Evolutionary conservation across 1,139 yeast genomes (phyloP).

Genomic region (Kurtzmaniella quercitrusa): DNA sequence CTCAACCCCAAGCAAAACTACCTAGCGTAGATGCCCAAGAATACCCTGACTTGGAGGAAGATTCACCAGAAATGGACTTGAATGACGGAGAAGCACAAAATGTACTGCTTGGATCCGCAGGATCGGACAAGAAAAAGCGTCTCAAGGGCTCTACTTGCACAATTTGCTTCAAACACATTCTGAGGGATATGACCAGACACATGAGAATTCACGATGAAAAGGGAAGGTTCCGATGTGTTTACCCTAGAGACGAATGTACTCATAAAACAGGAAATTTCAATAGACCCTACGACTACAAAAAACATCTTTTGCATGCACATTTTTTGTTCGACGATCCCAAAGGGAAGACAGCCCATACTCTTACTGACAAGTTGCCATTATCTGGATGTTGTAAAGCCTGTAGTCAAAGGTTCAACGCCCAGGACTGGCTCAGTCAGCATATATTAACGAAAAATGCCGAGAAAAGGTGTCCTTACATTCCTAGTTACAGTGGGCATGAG

Average conservation of each 20-base stretch:
- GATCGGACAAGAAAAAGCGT: conserved; percentile 24
- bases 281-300: conserved; percentile 47
- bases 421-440: conserved; percentile 41
- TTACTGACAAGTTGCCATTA: conserved; percentile 42
- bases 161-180: conserved; percentile 40
- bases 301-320: conserved; percentile 43
- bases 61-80: not conserved
- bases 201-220: conserved; percentile 45
- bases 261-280: conserved; percentile 45
- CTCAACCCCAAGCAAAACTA: no score
- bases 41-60: not conserved
- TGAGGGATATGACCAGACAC: conserved; percentile 43
- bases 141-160: conserved; percentile 38
- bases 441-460: conserved; percentile 25
- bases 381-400: conserved; percentile 40
- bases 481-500: not conserved
- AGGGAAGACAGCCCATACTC: conserved; percentile 39
- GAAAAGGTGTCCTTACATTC: conserved; percentile 19
- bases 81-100: not conserved
- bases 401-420: conserved; percentile 29
- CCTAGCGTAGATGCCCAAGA: not conserved
- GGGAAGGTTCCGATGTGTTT: conserved; percentile 46
- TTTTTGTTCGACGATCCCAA: conserved; percentile 43
- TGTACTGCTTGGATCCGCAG: conserved; percentile 4
- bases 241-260: conserved; percentile 38